Evolutionary conservation across 1,139 yeast genomes (phyloP), one percentile per base, ranked within the genome.

Genomic region (Magnusiomyces tetraspermus): DNA sequence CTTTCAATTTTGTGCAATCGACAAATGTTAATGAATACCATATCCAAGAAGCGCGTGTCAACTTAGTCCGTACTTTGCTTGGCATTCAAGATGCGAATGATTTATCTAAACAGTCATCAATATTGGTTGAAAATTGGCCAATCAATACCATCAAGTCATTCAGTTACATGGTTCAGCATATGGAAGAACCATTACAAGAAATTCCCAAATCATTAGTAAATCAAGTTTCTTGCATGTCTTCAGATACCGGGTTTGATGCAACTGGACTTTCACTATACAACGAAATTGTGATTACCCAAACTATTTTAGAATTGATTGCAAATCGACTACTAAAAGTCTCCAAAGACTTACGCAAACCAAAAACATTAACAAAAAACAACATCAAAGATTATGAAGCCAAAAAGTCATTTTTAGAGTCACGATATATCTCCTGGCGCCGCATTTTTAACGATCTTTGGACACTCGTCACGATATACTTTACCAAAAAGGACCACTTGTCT

Each of bases 231-330:
- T n/a, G 8, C 40, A 10, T 17, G 17, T n/a, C 40, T 36, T 28
- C 33, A 33, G 6, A 6, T 28, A 28, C 6, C 33, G 11, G 11
- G 11, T 6, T 8, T 28, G 33, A 48, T 19, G 19, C 47, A 4
- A 5, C 19, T 11, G 30, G 23, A 17, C 37, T 31, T n/a, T 26
- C n/a, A 28, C 24, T 51, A 2, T 42, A 26, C 37, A 40, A 46
- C 30, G 56, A 53, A 47, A 38, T 60, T 17, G 55, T 51, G 10
- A 51, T 66, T 3, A 58, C 67, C 17, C 60, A 70, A 21, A 70
- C 78, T 0, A 62, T 83, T 0, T 75, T 73, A 58, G 96, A 86
- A 60, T 59, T 83, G 0, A 63, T 84, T 30, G 73, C 81, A 0
- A 86, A 86, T 61, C 57, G 61, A 2, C 76, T 68, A 57, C 40